Evolutionary conservation across 2,329 filamentous ascomycete genomes (phyloP), one percentile per base, ranked within the genome.

Genomic region (Chrysosphaeria jannelii): DNA sequence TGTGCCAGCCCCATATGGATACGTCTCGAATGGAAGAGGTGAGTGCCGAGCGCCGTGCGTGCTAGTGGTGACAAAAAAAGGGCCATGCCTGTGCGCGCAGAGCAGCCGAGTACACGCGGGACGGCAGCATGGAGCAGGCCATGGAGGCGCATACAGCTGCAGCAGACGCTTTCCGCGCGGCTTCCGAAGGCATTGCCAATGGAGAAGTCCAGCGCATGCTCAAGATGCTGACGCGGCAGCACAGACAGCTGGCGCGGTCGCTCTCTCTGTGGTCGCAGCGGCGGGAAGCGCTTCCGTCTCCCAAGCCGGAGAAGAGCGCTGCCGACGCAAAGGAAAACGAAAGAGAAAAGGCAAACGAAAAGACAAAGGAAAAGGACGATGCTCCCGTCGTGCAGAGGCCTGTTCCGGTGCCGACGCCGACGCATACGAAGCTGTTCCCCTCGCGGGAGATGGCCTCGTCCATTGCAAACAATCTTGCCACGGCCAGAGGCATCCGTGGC

Each of bases 51-150:
- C n/a, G n/a, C n/a, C n/a, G n/a, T n/a, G n/a, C n/a, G n/a, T n/a
- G n/a, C n/a, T n/a, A n/a, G n/a, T n/a, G n/a, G n/a, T n/a, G n/a
- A n/a, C n/a, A n/a, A n/a, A n/a, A n/a, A n/a, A n/a, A 81, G 62
- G 81, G 79, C 30, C 75, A 90, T 45, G 69, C 81, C 34, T 78
- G 91, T 46, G 79, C 76, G 23, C 65, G 67, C 36, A 79, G 74
- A 36, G 79, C 81, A 20, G 66, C 74, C 13, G 54, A 66, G 13
- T 75, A 79, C 26, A 66, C 55, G 13, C 63, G 78, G 36, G 65
- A 71, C 21, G 53, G 52, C 26, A 65, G 85, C 39, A 74, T 74
- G 26, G 69, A 68, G 5, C 65, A 74, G 22, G 81, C 81, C 30
- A 71, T 78, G 37, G 71, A 70, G 37, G 74, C 90, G 42, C 81